Evolutionary conservation across 441 rosid genomes (phyloP).

Genomic region (Euphorbia corollata): DNA sequence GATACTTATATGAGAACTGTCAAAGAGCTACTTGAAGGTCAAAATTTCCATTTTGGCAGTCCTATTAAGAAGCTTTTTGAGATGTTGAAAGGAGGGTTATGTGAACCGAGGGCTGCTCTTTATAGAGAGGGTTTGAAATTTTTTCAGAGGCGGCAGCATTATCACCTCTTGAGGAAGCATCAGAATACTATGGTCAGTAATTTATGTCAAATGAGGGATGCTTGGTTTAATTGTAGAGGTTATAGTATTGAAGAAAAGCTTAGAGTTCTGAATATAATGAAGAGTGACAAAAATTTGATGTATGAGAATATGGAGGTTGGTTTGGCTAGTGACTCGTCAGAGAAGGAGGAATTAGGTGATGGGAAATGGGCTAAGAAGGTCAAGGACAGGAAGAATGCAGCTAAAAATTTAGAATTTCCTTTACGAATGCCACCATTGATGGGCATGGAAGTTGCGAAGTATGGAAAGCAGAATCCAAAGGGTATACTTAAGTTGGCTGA

Average conservation of each 20-base stretch:
- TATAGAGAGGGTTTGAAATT: slow-evolving; percentile 70
- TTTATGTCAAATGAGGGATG: slow-evolving; percentile 82
- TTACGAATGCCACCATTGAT: slow-evolving; percentile 35
- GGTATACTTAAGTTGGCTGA: slow-evolving; percentile 45
- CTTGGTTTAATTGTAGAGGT: slow-evolving; percentile 75
- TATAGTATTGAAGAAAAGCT: slow-evolving; percentile 87
- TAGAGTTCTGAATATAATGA: slow-evolving; percentile 71
- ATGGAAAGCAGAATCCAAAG: slow-evolving; percentile 57
- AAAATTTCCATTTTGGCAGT: slow-evolving; percentile 82
- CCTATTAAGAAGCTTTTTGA: slow-evolving; percentile 72
- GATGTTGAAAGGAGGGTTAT: slow-evolving; percentile 88
- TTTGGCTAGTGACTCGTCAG: slow-evolving; percentile 52
- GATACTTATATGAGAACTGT: slow-evolving; percentile 53
- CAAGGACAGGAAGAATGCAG: slow-evolving; percentile 46
- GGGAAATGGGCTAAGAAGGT: slow-evolving; percentile 49
- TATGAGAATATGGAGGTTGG: slow-evolving; percentile 62
- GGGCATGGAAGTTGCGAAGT: slow-evolving; percentile 39
- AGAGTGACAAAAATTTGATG: slow-evolving; percentile 78
- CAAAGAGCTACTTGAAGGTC: slow-evolving; percentile 67
- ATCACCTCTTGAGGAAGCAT: slow-evolving; percentile 74
- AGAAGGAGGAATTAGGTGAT: slow-evolving; percentile 54
- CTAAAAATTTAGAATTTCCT: slow-evolving; percentile 45
- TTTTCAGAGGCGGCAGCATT: slow-evolving; percentile 66
- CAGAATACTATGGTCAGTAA: slow-evolving; percentile 70
- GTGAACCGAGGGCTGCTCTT: slow-evolving; percentile 91